Evolutionary conservation across 257 asterid species (phyloP), one percentile per base, ranked within the genome.

Genomic region (Solanum neorickii): DNA sequence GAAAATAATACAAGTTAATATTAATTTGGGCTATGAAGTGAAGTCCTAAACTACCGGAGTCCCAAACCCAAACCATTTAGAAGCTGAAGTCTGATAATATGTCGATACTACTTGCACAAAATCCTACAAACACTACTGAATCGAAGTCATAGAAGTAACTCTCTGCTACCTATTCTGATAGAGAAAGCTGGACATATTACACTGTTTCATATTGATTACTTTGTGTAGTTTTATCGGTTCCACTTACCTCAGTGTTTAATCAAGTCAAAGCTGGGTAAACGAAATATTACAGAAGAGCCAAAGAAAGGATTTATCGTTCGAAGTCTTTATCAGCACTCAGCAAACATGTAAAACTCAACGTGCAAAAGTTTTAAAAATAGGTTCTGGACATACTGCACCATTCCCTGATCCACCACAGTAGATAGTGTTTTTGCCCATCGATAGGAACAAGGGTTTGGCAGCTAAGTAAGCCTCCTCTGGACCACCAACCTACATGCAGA

Each of bases 321-420:
- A 46, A 78, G 65, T 78, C 37, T 8, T 44, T 46, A 80, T 47
- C 16, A 49, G 69, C 69, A 27, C 44, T 82, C 85, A 82, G 69
- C 85, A 31, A 29, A 82, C 29, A 82, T 82, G 42, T 29, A 31
- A 9, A 49, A 49, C 42, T 49, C 69, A 49, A 49, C 18, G 31
- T 82, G 69, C 12, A 82, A 49, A 46, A 82, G 68, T 49, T 82
- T 29, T 2, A 18, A 29, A 29, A 49, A 49, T 42, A 76, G 69
- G 29, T 82, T 16, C 46, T 18, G 85, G 89, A 88, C 95, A 27
- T 93, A 97, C 99, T 88, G 97, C 91, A 87, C 99, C 99, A 88
- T 93, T 97, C 89, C 99, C 99, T n/a, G 98, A 90, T 90, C 98
- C 98, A 89, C 99, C 99, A 89, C 99, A 97, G 88, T 97, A 91